These are phyloP conservation scores for Pseudogymnoascus sp. DNA, from an alignment of 2,329 filamentous ascomycete genomes.

Conservation along the genomic window DNA sequence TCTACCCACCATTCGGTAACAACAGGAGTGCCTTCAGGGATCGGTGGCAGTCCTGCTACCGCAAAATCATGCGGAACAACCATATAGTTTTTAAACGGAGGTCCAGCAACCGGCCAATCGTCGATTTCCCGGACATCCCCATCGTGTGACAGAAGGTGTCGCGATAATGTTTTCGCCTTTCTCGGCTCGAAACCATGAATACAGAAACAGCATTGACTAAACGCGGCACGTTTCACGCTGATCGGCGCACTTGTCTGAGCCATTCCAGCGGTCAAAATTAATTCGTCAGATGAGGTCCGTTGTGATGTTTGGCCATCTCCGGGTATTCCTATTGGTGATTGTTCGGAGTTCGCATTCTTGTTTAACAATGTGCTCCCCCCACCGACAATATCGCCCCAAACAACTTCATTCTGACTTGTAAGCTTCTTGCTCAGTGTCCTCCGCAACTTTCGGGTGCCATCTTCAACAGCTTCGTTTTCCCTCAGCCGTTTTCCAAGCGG, in stretches of 20 bases:
- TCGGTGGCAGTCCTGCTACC: constrained; percentile 30
- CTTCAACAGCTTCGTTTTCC: constrained; percentile 43
- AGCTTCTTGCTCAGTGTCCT: constrained; percentile 83
- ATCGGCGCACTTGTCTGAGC: neutral
- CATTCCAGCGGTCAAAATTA: neutral
- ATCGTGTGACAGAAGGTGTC: constrained; percentile 33
- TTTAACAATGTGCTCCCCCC: constrained; percentile 24
- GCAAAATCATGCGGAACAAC: constrained; percentile 41
- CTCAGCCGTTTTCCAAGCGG: constrained; percentile 55
- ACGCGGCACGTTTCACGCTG: constrained; percentile 27
- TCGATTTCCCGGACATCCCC: constrained; percentile 26
- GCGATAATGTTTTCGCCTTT: constrained; percentile 33
- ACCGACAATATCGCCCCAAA: constrained; percentile 88
- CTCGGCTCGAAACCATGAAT: constrained; percentile 38
- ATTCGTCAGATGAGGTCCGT: neutral
- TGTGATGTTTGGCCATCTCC: neutral
- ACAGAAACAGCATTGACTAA: constrained; percentile 37
- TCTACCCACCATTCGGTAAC: constrained; percentile 95
- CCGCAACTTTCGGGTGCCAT: constrained; percentile 72
- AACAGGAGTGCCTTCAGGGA: constrained; percentile 33
- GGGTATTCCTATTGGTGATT: neutral
- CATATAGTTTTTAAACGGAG: constrained; percentile 24
- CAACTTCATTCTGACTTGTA: constrained; percentile 67
- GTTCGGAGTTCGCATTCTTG: neutral
- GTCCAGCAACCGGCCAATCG: constrained; percentile 17